phyloP scores from a whole-genome alignment of 805 yeast species.

The Starmerella khaoyaiensis region DNA sequence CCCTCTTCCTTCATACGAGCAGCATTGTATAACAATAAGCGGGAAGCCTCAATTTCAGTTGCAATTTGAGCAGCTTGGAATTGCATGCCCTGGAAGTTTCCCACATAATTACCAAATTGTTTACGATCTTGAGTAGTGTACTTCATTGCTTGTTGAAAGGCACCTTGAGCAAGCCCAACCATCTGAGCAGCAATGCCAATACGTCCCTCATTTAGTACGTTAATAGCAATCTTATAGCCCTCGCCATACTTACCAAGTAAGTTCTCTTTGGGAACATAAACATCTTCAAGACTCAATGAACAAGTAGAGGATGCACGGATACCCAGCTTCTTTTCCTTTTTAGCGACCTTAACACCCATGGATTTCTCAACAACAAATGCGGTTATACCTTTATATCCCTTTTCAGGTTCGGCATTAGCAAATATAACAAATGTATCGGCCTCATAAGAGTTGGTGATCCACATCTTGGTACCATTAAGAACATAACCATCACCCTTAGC shows the following conservation, averaged over 20 bases:
- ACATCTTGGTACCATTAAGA: conserved; percentile 34
- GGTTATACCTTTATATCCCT: conserved; percentile 36
- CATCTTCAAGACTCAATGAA: conserved; percentile 31
- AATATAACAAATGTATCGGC: conserved; percentile 33
- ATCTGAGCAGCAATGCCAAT: conserved; percentile 37
- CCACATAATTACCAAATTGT: conserved; percentile 33
- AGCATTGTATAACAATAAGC: conserved; percentile 33
- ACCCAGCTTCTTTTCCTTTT: conserved; percentile 35
- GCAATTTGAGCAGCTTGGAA: conserved; percentile 36
- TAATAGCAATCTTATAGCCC: conserved; percentile 36
- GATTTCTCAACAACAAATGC: conserved; percentile 33
- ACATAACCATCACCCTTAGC: conserved; percentile 32
- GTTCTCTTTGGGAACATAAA: conserved; percentile 32
- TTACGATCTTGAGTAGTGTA: conserved; percentile 32
- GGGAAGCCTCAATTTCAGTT: conserved; percentile 33
- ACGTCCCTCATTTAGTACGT: conserved; percentile 34
- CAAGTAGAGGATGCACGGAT: conserved; percentile 35
- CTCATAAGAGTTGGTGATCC: conserved; percentile 36
- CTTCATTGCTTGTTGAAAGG: conserved; percentile 31
- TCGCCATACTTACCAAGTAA: conserved; percentile 33
- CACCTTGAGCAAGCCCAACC: conserved; percentile 35
- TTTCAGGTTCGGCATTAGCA: conserved; percentile 32
- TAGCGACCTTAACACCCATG: conserved; percentile 32
- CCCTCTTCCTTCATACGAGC: conserved; percentile 36
- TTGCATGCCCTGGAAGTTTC: conserved; percentile 37